Percentiles rank a stretch among this genome's conserved stretches.
phyloP scores from a whole-genome alignment of 2,329 filamentous ascomycete genomes.

The Colletotrichum noveboracense region DNA sequence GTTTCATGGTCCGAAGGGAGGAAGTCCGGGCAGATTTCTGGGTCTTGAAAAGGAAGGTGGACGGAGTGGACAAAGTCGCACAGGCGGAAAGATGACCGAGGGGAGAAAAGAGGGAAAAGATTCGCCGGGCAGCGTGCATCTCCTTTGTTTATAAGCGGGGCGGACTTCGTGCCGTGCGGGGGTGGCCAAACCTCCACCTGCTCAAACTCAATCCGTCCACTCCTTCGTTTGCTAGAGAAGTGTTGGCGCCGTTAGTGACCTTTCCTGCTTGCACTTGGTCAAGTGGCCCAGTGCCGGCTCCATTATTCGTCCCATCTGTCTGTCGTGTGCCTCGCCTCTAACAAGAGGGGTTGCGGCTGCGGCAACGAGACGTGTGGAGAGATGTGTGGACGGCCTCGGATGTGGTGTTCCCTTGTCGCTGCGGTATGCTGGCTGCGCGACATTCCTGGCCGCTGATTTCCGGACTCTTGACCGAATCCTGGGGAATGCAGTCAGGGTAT shows the following conservation, averaged over 20 bases:
- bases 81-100: slow-evolving; percentile 19
- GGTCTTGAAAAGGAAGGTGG: slow-evolving; percentile 6
- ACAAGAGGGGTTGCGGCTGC: not conserved
- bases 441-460: not conserved
- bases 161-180: slow-evolving; percentile 23
- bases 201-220: not conserved
- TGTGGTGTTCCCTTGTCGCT: not conserved
- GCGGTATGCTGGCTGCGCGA: not conserved
- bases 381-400: not conserved
- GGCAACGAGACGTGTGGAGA: not conserved
- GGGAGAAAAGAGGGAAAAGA: slow-evolving; percentile 15
- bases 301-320: not conserved
- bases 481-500: slow-evolving; percentile 6
- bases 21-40: slow-evolving; percentile 17
- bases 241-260: not conserved
- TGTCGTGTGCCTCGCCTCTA: not conserved
- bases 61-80: slow-evolving; percentile 10
- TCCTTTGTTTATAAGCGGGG: slow-evolving; percentile 22
- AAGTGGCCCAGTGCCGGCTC: not conserved
- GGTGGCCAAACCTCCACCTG: not conserved
- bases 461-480: not conserved
- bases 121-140: not conserved
- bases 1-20: slow-evolving; percentile 16
- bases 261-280: not conserved
- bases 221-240: not conserved